These are phyloP conservation scores for Trichophyton mentagrophytes DNA, from an alignment of 2,329 filamentous ascomycete genomes.

Conservation along the genomic window DNA sequence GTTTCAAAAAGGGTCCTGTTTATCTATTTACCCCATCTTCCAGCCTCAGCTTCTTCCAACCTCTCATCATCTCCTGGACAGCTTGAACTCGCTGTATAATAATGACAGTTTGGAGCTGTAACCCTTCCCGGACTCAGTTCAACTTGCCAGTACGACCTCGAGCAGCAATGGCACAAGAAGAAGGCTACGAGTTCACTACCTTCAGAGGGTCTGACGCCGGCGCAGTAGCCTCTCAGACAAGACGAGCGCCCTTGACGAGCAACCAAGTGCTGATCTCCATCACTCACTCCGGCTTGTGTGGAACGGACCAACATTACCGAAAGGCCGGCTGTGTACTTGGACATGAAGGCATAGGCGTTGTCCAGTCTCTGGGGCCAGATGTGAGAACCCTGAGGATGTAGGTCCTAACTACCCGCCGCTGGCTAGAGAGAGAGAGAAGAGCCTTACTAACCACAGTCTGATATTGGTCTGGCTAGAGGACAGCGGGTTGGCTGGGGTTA, in stretches of 20 bases:
- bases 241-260: background rate
- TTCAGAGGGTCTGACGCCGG: constrained; percentile 8
- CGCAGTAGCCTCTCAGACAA: constrained; percentile 1
- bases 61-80: background rate
- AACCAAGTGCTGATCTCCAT: constrained; percentile 47
- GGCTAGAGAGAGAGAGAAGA: too few species aligned
- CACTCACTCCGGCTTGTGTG: constrained; percentile 55
- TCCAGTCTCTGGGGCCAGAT: constrained; percentile 22
- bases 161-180: background rate
- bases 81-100: background rate
- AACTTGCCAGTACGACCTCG: background rate
- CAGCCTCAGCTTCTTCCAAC: background rate
- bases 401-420: background rate
- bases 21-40: background rate
- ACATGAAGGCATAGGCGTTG: constrained; percentile 28
- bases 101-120: background rate
- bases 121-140: background rate
- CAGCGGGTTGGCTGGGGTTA: constrained; percentile 35
- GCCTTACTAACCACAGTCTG: background rate
- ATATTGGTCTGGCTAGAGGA: constrained; percentile 14
- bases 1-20: background rate
- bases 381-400: constrained; percentile 23
- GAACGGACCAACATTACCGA: constrained; percentile 36
- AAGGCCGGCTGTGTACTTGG: constrained; percentile 20
- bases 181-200: constrained; percentile 6